Conservation (phyloP, 1,284 basidiomycete species). For the Austropuccinia psidii region DNA sequence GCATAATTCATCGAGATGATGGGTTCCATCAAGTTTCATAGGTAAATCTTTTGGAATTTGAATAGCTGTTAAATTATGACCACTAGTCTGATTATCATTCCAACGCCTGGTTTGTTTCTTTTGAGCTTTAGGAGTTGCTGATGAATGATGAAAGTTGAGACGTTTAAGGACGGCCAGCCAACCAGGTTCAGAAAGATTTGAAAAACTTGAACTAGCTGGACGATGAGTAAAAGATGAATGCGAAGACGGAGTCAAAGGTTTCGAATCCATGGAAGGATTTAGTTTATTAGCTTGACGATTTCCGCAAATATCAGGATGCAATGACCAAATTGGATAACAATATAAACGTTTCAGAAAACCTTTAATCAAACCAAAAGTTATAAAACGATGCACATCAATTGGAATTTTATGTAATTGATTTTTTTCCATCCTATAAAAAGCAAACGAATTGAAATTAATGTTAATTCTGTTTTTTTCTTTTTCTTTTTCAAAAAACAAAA, state of each 20-base stretch:
- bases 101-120: background rate
- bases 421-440: slow-evolving; percentile 56
- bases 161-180: slow-evolving; percentile 21
- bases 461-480: background rate
- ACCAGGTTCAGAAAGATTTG: slow-evolving; percentile 5
- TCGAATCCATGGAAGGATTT: background rate
- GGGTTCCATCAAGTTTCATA: slow-evolving; percentile 68
- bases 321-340: slow-evolving; percentile 65
- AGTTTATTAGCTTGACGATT: background rate
- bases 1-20: slow-evolving; percentile 83
- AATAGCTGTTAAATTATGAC: slow-evolving; percentile 37
- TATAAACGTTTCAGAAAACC: slow-evolving; percentile 88
- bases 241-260: background rate
- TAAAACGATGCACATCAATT: slow-evolving; percentile 84
- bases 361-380: slow-evolving; percentile 99
- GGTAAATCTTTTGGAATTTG: slow-evolving; percentile 53
- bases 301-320: slow-evolving; percentile 35
- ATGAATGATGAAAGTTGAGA: slow-evolving; percentile 11
- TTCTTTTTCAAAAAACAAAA: background rate
- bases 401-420: slow-evolving; percentile 64
- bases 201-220: slow-evolving; percentile 3
- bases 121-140: slow-evolving; percentile 1
- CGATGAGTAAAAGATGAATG: background rate
- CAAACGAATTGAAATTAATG: no score
- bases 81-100: background rate